Evolutionary conservation across 257 asterid genomes (phyloP), one percentile per base, ranked within the genome.

Genomic region (Petunia axillaris): DNA sequence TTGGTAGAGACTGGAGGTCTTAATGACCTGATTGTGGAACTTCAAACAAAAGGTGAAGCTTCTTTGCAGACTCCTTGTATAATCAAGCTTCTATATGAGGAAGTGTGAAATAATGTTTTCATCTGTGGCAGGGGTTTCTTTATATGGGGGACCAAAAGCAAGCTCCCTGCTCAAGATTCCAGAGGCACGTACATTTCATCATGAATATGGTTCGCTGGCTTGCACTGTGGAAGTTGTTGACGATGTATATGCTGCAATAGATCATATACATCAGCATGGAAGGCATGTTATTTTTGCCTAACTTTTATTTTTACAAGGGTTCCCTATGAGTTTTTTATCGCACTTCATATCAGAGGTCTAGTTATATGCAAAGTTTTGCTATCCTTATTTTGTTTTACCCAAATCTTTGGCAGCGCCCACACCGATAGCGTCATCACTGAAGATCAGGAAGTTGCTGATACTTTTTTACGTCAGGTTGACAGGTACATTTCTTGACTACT

Each of bases 221-320:
- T 95, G 97, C 85, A 91, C 99, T 74, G 85, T 95, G 80, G 99
- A 95, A 87, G 87, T 95, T 80, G 98, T 95, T 89, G 90, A 92
- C 86, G 98, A 95, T 79, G 99, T 95, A 79, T 83, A 91, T 85
- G 93, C 91, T 81, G 98, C 97, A 82, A 91, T 95, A 84, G 97
- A 93, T 83, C 97, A 95, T 82, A 90, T 93, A 84, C 97, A 91
- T 87, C 90, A 80, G 76, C 91, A 95, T 75, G 99, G 98, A 82
- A 95, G 99, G 99, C 86, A 88, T 81, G 95, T 76, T 82, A 39
- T 73, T 41, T 74, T 77, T 58, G 50, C 81, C 2, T 59, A 63
- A 15, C 48, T 53, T 48, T 64, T 44, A 25, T 62, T 8, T n/a
- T 8, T 64, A 64, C 10, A 9, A 35, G 59, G 77, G 37, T 48